Conservation (phyloP, 495 filamentous ascomycete genomes). For the Podospora didyma region DNA sequence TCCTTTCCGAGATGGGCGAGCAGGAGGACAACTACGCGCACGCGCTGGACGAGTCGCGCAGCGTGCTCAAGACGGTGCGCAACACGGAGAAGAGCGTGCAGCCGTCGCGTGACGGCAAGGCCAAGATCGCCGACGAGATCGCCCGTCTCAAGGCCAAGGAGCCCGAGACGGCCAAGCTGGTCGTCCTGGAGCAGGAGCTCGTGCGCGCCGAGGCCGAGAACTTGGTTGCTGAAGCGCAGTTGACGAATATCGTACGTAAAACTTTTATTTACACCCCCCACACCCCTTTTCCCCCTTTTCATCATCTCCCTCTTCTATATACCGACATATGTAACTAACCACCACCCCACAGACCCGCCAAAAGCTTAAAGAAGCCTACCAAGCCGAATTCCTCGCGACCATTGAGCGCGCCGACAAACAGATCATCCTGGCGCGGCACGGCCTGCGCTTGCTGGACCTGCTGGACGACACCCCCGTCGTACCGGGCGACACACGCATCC, state of each 20-base stretch:
- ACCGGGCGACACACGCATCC: slow-evolving; percentile 69
- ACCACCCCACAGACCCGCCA: slow-evolving; percentile 62
- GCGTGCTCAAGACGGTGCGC: slow-evolving; percentile 79
- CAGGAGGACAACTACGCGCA: slow-evolving; percentile 87
- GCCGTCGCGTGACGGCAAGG: slow-evolving; percentile 78
- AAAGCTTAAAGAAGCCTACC: slow-evolving; percentile 92
- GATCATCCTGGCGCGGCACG: slow-evolving; percentile 84
- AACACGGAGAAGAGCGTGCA: slow-evolving; percentile 93
- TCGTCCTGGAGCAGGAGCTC: slow-evolving; percentile 89
- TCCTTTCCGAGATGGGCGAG: slow-evolving; percentile 85
- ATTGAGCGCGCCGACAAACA: slow-evolving; percentile 97
- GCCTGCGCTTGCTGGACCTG: slow-evolving; percentile 75
- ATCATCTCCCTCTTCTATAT: not conserved
- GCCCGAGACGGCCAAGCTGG: slow-evolving; percentile 68
- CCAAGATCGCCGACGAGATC: slow-evolving; percentile 87
- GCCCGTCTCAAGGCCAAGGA: slow-evolving; percentile 85
- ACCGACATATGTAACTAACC: slow-evolving; percentile 3
- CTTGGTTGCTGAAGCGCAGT: slow-evolving; percentile 91
- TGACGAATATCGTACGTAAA: slow-evolving; percentile 83
- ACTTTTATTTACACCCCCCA: no score
- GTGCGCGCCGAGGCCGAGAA: slow-evolving; percentile 93
- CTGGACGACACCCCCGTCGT: slow-evolving; percentile 91
- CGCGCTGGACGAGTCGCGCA: slow-evolving; percentile 77
- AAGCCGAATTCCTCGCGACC: slow-evolving; percentile 76
- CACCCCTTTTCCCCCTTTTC: not conserved